Evolutionary conservation across 2,329 filamentous ascomycete genomes (phyloP), one percentile per base, ranked within the genome.

Genomic region (Arthrobotrys megalospora): DNA sequence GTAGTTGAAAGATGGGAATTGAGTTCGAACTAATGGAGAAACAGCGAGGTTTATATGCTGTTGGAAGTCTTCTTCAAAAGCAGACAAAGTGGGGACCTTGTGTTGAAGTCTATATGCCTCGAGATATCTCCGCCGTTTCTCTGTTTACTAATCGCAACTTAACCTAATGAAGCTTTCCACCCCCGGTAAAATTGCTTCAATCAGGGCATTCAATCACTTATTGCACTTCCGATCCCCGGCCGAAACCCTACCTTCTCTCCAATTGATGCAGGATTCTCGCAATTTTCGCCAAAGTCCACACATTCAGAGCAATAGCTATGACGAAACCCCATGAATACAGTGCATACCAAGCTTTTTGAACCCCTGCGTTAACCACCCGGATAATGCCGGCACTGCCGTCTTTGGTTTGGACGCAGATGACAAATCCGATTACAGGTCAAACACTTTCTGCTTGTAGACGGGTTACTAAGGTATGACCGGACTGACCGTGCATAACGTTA

Each of bases 321-420:
- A 73, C 60, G 60, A 58, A 53, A 60, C 32, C 43, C 2, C 12
- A 19, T 48, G 43, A 16, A 21, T 43, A 45, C 21, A 45, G 47
- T 65, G 36, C 41, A 65, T 47, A 66, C 69, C 69, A 73, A 73
- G 69, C 69, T 65, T 71, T 72, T 50, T 14, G 19, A 8, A 19
- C 48, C 58, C 38, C 28, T 47, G 21, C 45, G 19, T 24, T 21
- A 21, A 34, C 41, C 32, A 48, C 28, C 69, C 69, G 69, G 69
- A 60, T 73, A 60, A 65, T 58, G 41, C 69, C 69, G 69, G 69
- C 69, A 65, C 47, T 65, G 60, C 69, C 69, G 69, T 38, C 60
- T 73, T 43, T 66, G 50, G 69, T 52, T 45, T 63, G 55, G 32
- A 8, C 12, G 11, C 41, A 47, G 70, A 60, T 75, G 63, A 75